phyloP scores from a whole-genome alignment of 495 filamentous ascomycete genomes.

The Letharia lupina region DNA sequence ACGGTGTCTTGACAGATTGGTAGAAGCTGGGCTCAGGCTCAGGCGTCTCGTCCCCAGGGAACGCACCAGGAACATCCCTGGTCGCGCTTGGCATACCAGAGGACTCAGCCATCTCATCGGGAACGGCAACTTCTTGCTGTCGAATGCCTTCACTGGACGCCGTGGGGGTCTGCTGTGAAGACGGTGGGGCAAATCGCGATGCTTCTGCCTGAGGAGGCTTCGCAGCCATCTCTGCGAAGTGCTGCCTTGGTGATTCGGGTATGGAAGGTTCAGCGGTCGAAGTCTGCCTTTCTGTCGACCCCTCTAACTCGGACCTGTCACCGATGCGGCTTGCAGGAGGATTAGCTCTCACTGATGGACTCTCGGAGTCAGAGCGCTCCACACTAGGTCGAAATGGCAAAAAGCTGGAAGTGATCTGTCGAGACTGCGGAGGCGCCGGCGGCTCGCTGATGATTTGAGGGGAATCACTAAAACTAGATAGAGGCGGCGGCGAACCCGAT shows the following conservation, averaged over 20 bases:
- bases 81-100: slow-evolving; percentile 29
- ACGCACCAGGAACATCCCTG: slow-evolving; percentile 45
- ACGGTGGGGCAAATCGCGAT: slow-evolving; percentile 11
- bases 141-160: slow-evolving; percentile 7
- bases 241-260: slow-evolving; percentile 17
- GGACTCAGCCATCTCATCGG: slow-evolving; percentile 12
- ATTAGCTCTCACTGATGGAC: slow-evolving; percentile 70
- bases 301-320: slow-evolving; percentile 49
- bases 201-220: slow-evolving; percentile 18
- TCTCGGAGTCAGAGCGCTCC: slow-evolving; percentile 55
- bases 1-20: slow-evolving; percentile 6
- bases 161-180: slow-evolving; percentile 12
- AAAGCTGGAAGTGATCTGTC: slow-evolving; percentile 65
- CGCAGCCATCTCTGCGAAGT: slow-evolving; percentile 20
- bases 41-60: slow-evolving; percentile 44
- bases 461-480: slow-evolving; percentile 42
- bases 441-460: slow-evolving; percentile 49
- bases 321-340: slow-evolving; percentile 70
- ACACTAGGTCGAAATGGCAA: slow-evolving; percentile 50
- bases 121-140: slow-evolving; percentile 11
- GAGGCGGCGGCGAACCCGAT: slow-evolving; percentile 49
- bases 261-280: slow-evolving; percentile 14
- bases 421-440: slow-evolving; percentile 54
- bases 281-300: slow-evolving; percentile 42
- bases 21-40: slow-evolving; percentile 7